phyloP scores from a whole-genome alignment of 164 flowering plant genomes.

The Vitis labrusca region DNA sequence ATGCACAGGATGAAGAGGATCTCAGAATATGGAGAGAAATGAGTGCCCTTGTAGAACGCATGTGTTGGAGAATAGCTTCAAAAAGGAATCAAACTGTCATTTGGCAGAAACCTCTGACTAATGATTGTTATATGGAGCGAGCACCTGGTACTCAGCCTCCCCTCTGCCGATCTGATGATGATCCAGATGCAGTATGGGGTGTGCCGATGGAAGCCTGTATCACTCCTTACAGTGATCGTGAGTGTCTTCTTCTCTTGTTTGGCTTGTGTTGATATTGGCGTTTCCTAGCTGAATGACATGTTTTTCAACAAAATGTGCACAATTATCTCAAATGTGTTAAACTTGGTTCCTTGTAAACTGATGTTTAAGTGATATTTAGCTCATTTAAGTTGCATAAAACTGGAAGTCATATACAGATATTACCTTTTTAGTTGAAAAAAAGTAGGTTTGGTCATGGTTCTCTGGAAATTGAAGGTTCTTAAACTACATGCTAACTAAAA shows the following conservation, averaged over 20 bases:
- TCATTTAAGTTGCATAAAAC: not conserved
- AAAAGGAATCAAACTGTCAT: conserved; percentile 49
- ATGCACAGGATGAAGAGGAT: conserved; percentile 57
- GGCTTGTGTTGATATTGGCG: not conserved
- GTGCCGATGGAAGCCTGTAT: conserved; percentile 50
- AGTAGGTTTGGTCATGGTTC: not conserved
- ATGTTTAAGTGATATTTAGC: not conserved
- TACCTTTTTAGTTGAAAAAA: not conserved
- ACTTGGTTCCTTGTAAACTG: not conserved
- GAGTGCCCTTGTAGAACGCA: conserved; percentile 50
- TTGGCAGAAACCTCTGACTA: conserved; percentile 48
- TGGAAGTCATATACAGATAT: not conserved
- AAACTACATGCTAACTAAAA: not conserved
- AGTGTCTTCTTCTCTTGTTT: conserved; percentile 11
- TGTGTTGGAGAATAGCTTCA: conserved; percentile 53
- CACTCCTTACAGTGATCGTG: conserved; percentile 44
- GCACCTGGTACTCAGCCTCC: conserved; percentile 46
- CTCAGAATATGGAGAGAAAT: conserved; percentile 49
- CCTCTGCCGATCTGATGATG: conserved; percentile 44
- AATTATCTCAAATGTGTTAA: not conserved
- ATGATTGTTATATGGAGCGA: conserved; percentile 44
- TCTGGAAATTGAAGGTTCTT: no score
- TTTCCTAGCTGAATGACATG: not conserved
- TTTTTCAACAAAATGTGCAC: no score
- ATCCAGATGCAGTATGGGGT: conserved; percentile 45